phyloP scores from a whole-genome alignment of 768 basidiomycete genomes.

The Russula emetica region DNA sequence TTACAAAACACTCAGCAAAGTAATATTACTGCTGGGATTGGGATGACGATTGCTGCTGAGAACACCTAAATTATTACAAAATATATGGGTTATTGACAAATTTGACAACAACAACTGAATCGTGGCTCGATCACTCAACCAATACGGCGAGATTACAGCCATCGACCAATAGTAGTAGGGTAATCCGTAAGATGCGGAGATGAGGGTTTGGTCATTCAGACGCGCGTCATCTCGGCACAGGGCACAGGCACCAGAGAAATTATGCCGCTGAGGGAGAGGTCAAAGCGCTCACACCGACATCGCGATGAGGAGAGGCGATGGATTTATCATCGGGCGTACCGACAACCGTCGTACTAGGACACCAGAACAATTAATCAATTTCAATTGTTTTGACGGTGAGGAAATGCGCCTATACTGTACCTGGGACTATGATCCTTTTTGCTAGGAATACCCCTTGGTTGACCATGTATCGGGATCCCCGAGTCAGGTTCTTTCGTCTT shows the following conservation, averaged over 20 bases:
- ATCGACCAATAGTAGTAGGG: neutral
- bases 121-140: neutral
- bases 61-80: neutral
- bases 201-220: neutral
- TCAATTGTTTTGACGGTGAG: neutral
- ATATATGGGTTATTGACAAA: neutral
- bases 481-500: too few relatives aligned
- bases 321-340: conserved; percentile 22
- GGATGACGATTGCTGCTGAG: neutral
- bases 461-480: neutral
- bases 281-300: neutral
- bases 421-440: conserved; percentile 12
- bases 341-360: conserved; percentile 13
- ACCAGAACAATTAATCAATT: neutral
- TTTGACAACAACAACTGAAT: neutral
- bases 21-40: neutral
- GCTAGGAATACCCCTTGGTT: conserved; percentile 9
- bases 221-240: neutral
- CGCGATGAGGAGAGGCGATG: neutral
- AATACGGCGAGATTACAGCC: neutral
- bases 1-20: neutral
- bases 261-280: neutral
- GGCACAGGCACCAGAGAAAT: neutral
- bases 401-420: neutral
- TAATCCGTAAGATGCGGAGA: neutral